phyloP scores from a whole-genome alignment of 129 eudicot genomes.

The Arctium minus region DNA sequence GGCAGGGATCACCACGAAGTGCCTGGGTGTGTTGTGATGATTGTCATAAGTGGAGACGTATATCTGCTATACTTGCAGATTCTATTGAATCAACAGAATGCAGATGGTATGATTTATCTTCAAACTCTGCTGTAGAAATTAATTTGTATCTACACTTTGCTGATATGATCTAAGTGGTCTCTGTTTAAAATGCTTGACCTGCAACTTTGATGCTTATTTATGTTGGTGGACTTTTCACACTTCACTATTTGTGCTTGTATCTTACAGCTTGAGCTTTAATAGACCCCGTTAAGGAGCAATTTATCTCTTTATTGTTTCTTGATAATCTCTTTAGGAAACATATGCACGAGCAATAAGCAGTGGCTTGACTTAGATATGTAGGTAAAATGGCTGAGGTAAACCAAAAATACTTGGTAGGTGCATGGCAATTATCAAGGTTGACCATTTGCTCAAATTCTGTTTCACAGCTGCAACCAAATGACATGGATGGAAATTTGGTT shows the following conservation, averaged over 20 bases:
- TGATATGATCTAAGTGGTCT: background rate
- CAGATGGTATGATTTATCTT: conserved; percentile 56
- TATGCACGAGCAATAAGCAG: background rate
- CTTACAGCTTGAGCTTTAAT: background rate
- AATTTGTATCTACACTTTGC: background rate
- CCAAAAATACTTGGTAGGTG: background rate
- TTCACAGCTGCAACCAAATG: background rate
- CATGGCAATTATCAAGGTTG: background rate
- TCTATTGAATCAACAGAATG: conserved; percentile 58
- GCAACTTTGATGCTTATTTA: background rate
- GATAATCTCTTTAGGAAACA: background rate
- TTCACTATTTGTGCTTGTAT: too few species aligned
- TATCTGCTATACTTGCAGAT: conserved; percentile 85
- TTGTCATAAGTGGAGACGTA: conserved; percentile 92
- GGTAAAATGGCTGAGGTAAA: background rate
- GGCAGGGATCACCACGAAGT: conserved; percentile 33
- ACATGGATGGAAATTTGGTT: background rate
- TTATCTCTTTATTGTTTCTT: background rate
- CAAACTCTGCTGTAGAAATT: background rate
- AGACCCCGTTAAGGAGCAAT: background rate
- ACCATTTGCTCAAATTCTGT: background rate
- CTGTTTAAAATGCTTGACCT: background rate
- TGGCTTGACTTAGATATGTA: background rate
- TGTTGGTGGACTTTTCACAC: background rate
- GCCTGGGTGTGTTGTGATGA: conserved; percentile 98